phyloP scores from a whole-genome alignment of 2,329 filamentous ascomycete genomes.

The Cladophialophora psammophila region DNA sequence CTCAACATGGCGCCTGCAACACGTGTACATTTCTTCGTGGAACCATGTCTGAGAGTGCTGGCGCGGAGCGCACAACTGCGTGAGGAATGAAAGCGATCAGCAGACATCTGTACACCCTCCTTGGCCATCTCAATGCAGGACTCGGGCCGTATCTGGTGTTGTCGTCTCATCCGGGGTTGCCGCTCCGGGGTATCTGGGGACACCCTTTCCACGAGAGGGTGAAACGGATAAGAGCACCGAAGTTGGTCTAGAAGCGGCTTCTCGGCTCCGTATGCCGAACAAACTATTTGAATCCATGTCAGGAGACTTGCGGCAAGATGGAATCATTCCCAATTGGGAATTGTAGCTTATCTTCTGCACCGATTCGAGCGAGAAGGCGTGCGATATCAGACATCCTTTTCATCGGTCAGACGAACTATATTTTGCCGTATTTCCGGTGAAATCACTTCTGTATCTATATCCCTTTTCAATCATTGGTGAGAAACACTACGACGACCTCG shows the following conservation, averaged over 20 bases:
- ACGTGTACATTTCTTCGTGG: background rate
- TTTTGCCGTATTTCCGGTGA: background rate
- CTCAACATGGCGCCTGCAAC: background rate
- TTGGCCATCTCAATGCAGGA: background rate
- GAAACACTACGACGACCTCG: background rate
- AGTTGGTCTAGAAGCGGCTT: constrained; percentile 2
- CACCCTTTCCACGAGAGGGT: background rate
- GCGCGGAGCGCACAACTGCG: background rate
- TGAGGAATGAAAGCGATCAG: background rate
- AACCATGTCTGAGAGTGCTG: background rate
- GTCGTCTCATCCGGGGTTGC: background rate
- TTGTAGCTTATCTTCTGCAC: background rate
- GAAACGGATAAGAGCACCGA: background rate
- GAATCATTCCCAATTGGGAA: background rate
- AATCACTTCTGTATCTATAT: background rate
- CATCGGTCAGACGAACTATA: background rate
- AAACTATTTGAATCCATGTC: background rate
- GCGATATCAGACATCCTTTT: background rate
- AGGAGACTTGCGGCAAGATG: background rate
- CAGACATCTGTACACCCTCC: background rate
- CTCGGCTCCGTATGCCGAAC: constrained; percentile 5
- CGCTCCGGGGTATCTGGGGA: background rate
- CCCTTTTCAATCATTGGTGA: background rate
- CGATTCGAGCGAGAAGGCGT: background rate
- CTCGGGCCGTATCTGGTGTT: constrained; percentile 2